These are phyloP conservation scores for Melaleuca alternifolia DNA, from an alignment of 345 rosid genomes.

Conservation along the genomic window DNA sequence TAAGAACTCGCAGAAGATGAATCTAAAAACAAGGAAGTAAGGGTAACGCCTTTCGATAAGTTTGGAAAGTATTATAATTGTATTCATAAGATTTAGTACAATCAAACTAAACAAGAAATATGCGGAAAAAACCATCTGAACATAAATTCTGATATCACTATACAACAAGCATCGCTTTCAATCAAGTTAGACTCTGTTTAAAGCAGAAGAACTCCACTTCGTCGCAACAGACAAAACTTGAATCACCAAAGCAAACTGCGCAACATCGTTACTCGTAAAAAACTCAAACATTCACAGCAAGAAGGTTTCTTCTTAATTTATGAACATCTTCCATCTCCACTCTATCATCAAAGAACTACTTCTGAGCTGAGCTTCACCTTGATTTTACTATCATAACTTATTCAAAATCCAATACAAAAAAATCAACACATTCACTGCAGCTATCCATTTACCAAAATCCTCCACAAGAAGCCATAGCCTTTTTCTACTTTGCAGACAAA, in stretches of 20 bases:
- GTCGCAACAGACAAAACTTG: background rate
- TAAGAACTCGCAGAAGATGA: background rate
- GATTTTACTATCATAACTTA: background rate
- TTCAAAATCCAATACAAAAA: background rate
- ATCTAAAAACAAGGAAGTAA: background rate
- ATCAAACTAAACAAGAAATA: background rate
- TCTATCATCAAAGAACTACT: background rate
- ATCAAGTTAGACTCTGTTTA: background rate
- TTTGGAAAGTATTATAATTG: background rate
- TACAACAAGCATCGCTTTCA: background rate
- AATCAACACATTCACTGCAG: background rate
- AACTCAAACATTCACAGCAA: background rate
- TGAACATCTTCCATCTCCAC: background rate
- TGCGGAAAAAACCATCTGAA: background rate
- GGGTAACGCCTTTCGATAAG: background rate
- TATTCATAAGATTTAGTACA: background rate
- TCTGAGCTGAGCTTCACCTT: background rate
- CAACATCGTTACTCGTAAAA: background rate
- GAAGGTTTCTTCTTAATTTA: background rate
- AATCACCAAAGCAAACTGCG: background rate
- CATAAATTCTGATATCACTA: background rate
- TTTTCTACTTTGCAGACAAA: background rate
- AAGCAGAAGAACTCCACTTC: background rate
- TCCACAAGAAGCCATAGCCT: background rate
- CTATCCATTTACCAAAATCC: background rate